Base-by-base conservation (phyloP, 2,329 filamentous ascomycete species). In the Shiraia sp. region DNA sequence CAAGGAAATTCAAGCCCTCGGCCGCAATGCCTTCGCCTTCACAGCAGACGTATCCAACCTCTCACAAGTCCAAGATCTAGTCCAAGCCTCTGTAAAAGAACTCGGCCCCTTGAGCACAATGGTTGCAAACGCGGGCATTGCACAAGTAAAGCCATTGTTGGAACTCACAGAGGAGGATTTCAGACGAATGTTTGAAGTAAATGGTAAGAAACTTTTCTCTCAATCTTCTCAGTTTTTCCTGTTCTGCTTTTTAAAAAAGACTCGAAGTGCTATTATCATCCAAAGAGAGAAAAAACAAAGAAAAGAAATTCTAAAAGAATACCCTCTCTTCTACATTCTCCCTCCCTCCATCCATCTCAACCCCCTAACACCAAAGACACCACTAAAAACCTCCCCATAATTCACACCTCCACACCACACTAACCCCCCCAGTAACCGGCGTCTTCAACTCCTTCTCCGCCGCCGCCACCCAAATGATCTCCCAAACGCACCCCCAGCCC, bases 391-490 rank as follows among this genome's bases (percentile, higher is more conserved):
- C n/a, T n/a, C n/a, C n/a, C n/a, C n/a, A n/a, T n/a, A n/a, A n/a
- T n/a, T n/a, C n/a, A n/a, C n/a, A n/a, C n/a, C n/a, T n/a, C n/a
- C n/a, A n/a, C n/a, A n/a, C n/a, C n/a, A n/a, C 17, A 22, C 19
- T 22, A 22, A 22, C 8, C 4, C 2, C 1, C 10, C 2, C 31
- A 63, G 80, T 87, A 16, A 76, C 74, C 33, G 85, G 85, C 4
- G 75, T 85, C 0, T 83, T 82, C 55, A 81, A 86, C 54, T 86
- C 81, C 68, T 85, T 85, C 53, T 73, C 75, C 5, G 75, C 77
- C 2, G 84, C 82, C 0, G 84, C 83, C 1, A 78, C 75, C 57
- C 83, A 86, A 55, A 78, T 87, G 72, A 85, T 87, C 55, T 69
- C 69, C 22, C 83, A 87, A 59, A 79, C n/a, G 78, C 3, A 44